Evolutionary conservation across 495 filamentous ascomycete species (phyloP), one percentile per base, ranked within the genome.

Genomic region (Penicillium odoratum): DNA sequence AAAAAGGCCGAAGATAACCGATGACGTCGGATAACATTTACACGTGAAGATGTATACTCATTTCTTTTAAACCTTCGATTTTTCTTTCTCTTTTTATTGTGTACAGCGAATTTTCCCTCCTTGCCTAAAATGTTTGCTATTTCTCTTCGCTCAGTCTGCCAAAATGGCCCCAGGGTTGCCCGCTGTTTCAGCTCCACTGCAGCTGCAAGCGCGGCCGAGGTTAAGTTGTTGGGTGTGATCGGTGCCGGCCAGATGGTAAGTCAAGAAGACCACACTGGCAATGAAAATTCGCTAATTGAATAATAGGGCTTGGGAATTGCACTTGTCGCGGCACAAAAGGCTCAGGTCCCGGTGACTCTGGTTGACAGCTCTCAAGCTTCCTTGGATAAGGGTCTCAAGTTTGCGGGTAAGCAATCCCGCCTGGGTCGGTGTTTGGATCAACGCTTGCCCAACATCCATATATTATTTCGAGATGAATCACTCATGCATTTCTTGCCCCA

Each of bases 231-330:
- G 18, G 94, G 94, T 56, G 95, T 99, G 31, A 77, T 99, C 63
- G 95, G 95, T 57, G 94, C 93, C 48, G 95, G 95, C 16, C 95
- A 98, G 71, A 98, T 98, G 92, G 92, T 94, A 78, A 71, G 73
- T 70, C 16, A 15, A 4, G 15, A 26, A 15, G n/a, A 26, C 21
- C 18, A 28, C 28, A 57, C 16, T 9, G 15, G 43, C 25, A 36
- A 52, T 56, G 53, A 38, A 30, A 49, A 55, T 58, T 56, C 25
- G 57, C 61, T 66, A 61, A 74, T 44, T 46, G 28, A 25, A 46
- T 49, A 57, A 13, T 63, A 98, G 94, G 94, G 95, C 58, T 79
- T 99, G 50, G 95, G 95, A 50, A 98, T 99, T 69, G 95, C 94
- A 13, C 82, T 99, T 28, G 94, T 98, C 18, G 95, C 95, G 48